Evolutionary conservation across 805 yeast species (phyloP).

Genomic region (Lachancea sp.): DNA sequence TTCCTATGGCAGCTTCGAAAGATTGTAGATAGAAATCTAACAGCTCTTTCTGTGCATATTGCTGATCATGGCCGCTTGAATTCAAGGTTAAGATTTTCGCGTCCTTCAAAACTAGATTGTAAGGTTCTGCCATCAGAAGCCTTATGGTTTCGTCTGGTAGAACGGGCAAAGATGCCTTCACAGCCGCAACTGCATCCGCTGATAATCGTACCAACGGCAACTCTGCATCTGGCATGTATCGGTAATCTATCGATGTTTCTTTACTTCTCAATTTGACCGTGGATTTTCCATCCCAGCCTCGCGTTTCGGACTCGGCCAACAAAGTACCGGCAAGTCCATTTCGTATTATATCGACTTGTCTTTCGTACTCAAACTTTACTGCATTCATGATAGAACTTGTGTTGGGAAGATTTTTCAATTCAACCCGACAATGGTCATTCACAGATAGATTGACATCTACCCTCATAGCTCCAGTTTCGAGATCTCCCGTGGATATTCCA

Average conservation of each 20-base stretch:
- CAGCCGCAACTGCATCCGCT: slow-evolving; percentile 36
- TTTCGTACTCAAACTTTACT: slow-evolving; percentile 57
- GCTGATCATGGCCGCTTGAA: slow-evolving; percentile 27
- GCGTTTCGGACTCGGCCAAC: slow-evolving; percentile 49
- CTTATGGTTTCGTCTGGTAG: slow-evolving; percentile 56
- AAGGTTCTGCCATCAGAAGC: slow-evolving; percentile 43
- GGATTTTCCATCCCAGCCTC: slow-evolving; percentile 83
- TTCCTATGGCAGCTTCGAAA: slow-evolving; percentile 31
- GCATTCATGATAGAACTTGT: slow-evolving; percentile 76
- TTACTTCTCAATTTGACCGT: slow-evolving; percentile 69
- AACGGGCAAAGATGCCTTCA: slow-evolving; percentile 42
- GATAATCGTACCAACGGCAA: slow-evolving; percentile 51
- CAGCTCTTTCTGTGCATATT: slow-evolving; percentile 32
- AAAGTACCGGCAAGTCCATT: slow-evolving; percentile 31
- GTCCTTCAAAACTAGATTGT: slow-evolving; percentile 58
- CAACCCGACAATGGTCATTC: slow-evolving; percentile 66
- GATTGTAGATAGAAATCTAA: slow-evolving; percentile 45
- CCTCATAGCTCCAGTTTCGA: slow-evolving; percentile 92
- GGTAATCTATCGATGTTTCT: slow-evolving; percentile 77
- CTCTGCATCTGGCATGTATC: slow-evolving; percentile 95
- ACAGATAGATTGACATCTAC: slow-evolving; percentile 93
- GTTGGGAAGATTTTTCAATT: slow-evolving; percentile 82
- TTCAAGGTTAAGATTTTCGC: slow-evolving; percentile 62
- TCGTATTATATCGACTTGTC: slow-evolving; percentile 55
- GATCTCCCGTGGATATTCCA: slow-evolving; percentile 77